Percentiles rank a stretch among this genome's conserved stretches.
These are phyloP conservation scores for Dispira simplex DNA, from an alignment of 192 early-diverging fungal genomes.

Conservation along the genomic window DNA sequence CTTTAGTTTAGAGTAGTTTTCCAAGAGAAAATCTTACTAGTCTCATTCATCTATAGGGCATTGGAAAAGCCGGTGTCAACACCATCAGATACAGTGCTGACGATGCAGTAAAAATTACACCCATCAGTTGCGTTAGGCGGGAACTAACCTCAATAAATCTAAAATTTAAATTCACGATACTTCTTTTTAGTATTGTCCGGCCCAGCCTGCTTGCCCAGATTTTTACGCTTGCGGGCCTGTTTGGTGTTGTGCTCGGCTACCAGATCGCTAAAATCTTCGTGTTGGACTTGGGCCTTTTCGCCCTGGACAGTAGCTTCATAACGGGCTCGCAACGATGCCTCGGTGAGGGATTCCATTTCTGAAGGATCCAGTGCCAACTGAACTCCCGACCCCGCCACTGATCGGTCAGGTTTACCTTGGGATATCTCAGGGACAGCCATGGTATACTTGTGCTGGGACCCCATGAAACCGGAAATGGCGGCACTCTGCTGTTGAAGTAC, in stretches of 20 bases:
- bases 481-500: slow-evolving; percentile 66
- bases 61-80: too few species aligned
- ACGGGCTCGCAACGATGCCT: slow-evolving; percentile 52
- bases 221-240: slow-evolving; percentile 53
- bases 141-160: not conserved
- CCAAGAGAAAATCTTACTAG: too few species aligned
- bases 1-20: too few species aligned
- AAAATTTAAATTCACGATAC: slow-evolving; percentile 29
- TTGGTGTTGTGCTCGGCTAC: slow-evolving; percentile 66
- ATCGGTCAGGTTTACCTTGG: slow-evolving; percentile 29
- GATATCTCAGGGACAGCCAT: slow-evolving; percentile 32
- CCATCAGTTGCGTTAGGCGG: too few species aligned
- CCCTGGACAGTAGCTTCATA: slow-evolving; percentile 59
- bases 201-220: slow-evolving; percentile 27
- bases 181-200: slow-evolving; percentile 24
- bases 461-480: slow-evolving; percentile 76
- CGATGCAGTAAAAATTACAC: too few species aligned
- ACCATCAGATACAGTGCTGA: too few species aligned
- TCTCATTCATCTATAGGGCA: too few species aligned
- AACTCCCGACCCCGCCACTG: slow-evolving; percentile 34
- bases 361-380: slow-evolving; percentile 82
- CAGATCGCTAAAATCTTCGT: slow-evolving; percentile 81
- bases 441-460: slow-evolving; percentile 83
- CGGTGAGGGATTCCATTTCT: slow-evolving; percentile 68
- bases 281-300: slow-evolving; percentile 13